phyloP scores from a whole-genome alignment of 2,329 filamentous ascomycete genomes.

The Aspergillus thermomutatus region DNA sequence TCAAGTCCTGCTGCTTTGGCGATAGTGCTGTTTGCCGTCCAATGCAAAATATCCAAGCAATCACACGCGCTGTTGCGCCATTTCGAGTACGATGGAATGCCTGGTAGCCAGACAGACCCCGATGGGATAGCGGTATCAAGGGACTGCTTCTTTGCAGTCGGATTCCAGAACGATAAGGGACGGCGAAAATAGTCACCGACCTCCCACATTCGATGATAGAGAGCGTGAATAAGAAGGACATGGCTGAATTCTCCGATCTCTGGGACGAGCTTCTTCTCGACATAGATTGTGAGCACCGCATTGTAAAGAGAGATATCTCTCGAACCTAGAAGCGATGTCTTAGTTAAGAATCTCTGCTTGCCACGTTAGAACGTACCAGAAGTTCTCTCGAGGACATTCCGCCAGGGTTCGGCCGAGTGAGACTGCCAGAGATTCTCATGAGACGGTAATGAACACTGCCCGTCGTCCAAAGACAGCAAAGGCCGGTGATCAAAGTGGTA shows the following conservation, averaged over 20 bases:
- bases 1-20: slow-evolving; percentile 50
- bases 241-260: slow-evolving; percentile 49
- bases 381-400: slow-evolving; percentile 19
- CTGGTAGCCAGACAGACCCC: slow-evolving; percentile 46
- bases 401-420: slow-evolving; percentile 32
- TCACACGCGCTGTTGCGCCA: slow-evolving; percentile 44
- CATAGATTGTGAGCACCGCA: slow-evolving; percentile 46
- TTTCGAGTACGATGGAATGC: slow-evolving; percentile 46
- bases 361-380: slow-evolving; percentile 15
- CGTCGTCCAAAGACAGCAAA: slow-evolving; percentile 40
- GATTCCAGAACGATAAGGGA: slow-evolving; percentile 46
- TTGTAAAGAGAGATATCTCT: slow-evolving; percentile 38
- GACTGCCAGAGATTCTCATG: slow-evolving; percentile 43
- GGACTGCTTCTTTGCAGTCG: slow-evolving; percentile 40
- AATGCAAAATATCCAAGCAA: slow-evolving; percentile 55
- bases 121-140: slow-evolving; percentile 32
- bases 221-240: slow-evolving; percentile 48
- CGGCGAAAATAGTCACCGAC: slow-evolving; percentile 45
- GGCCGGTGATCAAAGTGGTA: slow-evolving; percentile 37
- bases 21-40: slow-evolving; percentile 54
- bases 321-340: slow-evolving; percentile 6
- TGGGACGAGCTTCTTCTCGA: slow-evolving; percentile 46
- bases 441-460: slow-evolving; percentile 38
- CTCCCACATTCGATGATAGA: slow-evolving; percentile 51
- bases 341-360: slow-evolving; percentile 1